phyloP scores from a whole-genome alignment of 805 yeast species.

The Priceomyces carsonii region DNA sequence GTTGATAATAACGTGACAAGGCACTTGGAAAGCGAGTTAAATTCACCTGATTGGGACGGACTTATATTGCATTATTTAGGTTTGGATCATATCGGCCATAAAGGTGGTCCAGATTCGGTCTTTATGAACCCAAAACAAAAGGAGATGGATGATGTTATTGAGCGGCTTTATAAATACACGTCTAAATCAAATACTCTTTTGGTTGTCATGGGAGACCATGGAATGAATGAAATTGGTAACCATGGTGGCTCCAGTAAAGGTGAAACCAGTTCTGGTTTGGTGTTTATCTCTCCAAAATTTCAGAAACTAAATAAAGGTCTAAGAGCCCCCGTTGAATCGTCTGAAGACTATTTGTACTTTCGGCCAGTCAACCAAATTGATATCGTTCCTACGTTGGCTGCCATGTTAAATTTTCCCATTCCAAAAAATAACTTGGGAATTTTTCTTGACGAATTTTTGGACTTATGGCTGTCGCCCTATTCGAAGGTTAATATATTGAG shows the following conservation, averaged over 20 bases:
- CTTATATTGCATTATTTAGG: slow-evolving; percentile 90
- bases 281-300: slow-evolving; percentile 67
- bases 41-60: slow-evolving; percentile 68
- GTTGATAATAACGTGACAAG: slow-evolving; percentile 93
- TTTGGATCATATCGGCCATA: slow-evolving; percentile 96
- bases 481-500: slow-evolving; percentile 37
- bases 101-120: slow-evolving; percentile 83
- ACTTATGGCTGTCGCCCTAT: slow-evolving; percentile 43
- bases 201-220: slow-evolving; percentile 89
- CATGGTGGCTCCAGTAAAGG: slow-evolving; percentile 95
- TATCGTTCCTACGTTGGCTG: slow-evolving; percentile 67
- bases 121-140: slow-evolving; percentile 79
- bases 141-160: slow-evolving; percentile 80
- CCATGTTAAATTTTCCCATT: slow-evolving; percentile 61
- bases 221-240: slow-evolving; percentile 93
- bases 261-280: slow-evolving; percentile 85
- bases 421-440: slow-evolving; percentile 78
- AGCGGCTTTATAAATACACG: slow-evolving; percentile 44
- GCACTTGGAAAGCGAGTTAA: slow-evolving; percentile 66
- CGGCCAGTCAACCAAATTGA: slow-evolving; percentile 63
- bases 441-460: slow-evolving; percentile 57
- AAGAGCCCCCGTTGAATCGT: slow-evolving; percentile 38
- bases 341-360: slow-evolving; percentile 54
- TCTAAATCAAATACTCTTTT: slow-evolving; percentile 51
- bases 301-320: slow-evolving; percentile 19